A percentile compares a stretch with the other conserved stretches of the same genome.
Evolutionary conservation across 306 rosid genomes (phyloP).

Genomic region (Mucuna pruriens): DNA sequence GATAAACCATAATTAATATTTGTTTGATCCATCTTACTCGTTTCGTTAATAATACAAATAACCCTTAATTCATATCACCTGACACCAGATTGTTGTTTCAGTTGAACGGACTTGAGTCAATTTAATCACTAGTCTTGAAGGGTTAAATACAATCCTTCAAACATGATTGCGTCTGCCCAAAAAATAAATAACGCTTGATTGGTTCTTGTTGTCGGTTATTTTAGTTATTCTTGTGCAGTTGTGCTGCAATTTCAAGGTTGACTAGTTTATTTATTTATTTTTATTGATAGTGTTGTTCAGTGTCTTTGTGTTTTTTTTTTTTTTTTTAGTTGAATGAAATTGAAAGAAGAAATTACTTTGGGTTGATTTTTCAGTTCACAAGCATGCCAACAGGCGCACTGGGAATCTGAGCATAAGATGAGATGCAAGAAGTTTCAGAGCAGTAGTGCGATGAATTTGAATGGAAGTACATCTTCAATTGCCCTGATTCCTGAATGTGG

Average conservation of each 20-base stretch:
- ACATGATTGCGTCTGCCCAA: too few relatives aligned
- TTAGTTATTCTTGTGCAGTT: too few relatives aligned
- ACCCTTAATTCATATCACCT: too few relatives aligned
- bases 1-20: too few relatives aligned
- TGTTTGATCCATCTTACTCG: too few relatives aligned
- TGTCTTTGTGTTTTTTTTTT: background rate
- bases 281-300: background rate
- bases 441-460: conserved; percentile 12
- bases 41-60: too few relatives aligned
- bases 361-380: conserved; percentile 60
- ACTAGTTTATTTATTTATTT: too few relatives aligned
- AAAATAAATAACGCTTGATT: too few relatives aligned
- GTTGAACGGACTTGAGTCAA: too few relatives aligned
- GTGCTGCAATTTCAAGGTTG: background rate
- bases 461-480: conserved; percentile 51
- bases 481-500: conserved; percentile 56
- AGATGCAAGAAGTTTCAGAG: conserved; percentile 54
- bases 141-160: too few relatives aligned
- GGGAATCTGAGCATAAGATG: conserved; percentile 73
- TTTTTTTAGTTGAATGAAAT: background rate
- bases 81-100: too few relatives aligned
- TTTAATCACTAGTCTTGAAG: too few relatives aligned
- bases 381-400: conserved; percentile 69
- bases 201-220: background rate
- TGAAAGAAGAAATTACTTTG: background rate